Evolutionary conservation across 202 grass and related monocot species (phyloP).

Genomic region (Eragrostis tef): DNA sequence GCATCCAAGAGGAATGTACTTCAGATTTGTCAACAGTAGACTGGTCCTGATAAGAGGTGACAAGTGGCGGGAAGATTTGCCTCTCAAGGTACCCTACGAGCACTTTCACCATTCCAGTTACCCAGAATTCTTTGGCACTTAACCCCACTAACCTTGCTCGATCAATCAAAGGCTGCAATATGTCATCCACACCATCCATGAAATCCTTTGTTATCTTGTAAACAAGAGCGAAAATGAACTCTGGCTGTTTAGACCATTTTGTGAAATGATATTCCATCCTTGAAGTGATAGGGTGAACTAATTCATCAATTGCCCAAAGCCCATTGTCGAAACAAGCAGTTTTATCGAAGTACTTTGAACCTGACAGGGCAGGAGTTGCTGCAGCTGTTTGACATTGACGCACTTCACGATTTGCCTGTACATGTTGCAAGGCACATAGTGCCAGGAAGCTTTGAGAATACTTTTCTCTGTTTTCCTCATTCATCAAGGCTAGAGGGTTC

Average conservation of each 20-base stretch:
- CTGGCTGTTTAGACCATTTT: conserved; percentile 85
- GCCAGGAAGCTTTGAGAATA: conserved; percentile 84
- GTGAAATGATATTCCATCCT: conserved; percentile 88
- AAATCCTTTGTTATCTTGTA: conserved; percentile 92
- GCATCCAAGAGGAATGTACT: conserved; percentile 72
- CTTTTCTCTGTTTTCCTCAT: conserved; percentile 64
- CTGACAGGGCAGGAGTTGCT: conserved; percentile 27
- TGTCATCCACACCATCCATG: conserved; percentile 82
- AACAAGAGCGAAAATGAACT: conserved; percentile 87
- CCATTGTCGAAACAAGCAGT: conserved; percentile 51
- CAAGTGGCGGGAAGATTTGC: conserved; percentile 66
- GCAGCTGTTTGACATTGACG: conserved; percentile 45
- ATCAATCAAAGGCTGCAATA: conserved; percentile 93
- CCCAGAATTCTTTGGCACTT: conserved; percentile 97
- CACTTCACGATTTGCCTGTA: conserved; percentile 60
- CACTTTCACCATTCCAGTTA: conserved; percentile 87
- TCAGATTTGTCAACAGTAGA: conserved; percentile 56
- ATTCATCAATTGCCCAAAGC: conserved; percentile 90
- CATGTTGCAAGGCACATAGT: conserved; percentile 82
- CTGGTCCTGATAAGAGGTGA: conserved; percentile 48
- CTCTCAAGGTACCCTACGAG: conserved; percentile 73
- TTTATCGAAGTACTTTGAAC: conserved; percentile 55
- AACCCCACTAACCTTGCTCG: conserved; percentile 72
- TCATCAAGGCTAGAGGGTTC: conserved; percentile 84
- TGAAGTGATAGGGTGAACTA: conserved; percentile 70